These are phyloP conservation scores for Bodo saltans DNA, from an alignment of 78 protist genomes.

Conservation along the genomic window DNA sequence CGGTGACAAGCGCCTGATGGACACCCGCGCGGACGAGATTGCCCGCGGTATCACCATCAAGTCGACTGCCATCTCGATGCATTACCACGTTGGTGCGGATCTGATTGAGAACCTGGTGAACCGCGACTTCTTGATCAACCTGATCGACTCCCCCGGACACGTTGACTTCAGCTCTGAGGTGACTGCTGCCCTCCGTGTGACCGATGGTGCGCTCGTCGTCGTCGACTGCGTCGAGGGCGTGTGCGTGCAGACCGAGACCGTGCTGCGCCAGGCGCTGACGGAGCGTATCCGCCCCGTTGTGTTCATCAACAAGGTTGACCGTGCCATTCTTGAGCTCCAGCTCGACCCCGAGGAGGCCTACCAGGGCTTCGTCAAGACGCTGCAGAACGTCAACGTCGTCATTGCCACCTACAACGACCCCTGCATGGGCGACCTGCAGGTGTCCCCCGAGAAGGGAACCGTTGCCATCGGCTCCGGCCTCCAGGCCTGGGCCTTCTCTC, in stretches of 20 bases:
- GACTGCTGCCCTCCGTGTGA: constrained; percentile 83
- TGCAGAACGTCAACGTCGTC: constrained; percentile 81
- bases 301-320: constrained; percentile 72
- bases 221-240: constrained; percentile 88
- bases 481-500: constrained; percentile 99
- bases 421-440: constrained; percentile 50
- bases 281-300: constrained; percentile 76
- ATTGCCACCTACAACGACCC: constrained; percentile 44
- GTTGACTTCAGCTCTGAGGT: constrained; percentile 89
- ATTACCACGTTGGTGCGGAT: constrained; percentile 27
- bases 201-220: constrained; percentile 89
- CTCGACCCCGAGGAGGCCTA: constrained; percentile 71
- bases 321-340: constrained; percentile 48
- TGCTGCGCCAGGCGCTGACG: constrained; percentile 84
- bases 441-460: constrained; percentile 86
- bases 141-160: constrained; percentile 94
- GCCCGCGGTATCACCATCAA: constrained; percentile 83
- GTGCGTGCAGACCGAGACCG: constrained; percentile 89
- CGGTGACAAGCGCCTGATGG: constrained; percentile 53
- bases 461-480: constrained; percentile 96
- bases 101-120: background rate
- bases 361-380: constrained; percentile 31
- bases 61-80: constrained; percentile 68
- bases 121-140: constrained; percentile 47
- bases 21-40: constrained; percentile 62